Conservation (phyloP, 2,329 filamentous ascomycete species). For the Madurella fahalii region DNA sequence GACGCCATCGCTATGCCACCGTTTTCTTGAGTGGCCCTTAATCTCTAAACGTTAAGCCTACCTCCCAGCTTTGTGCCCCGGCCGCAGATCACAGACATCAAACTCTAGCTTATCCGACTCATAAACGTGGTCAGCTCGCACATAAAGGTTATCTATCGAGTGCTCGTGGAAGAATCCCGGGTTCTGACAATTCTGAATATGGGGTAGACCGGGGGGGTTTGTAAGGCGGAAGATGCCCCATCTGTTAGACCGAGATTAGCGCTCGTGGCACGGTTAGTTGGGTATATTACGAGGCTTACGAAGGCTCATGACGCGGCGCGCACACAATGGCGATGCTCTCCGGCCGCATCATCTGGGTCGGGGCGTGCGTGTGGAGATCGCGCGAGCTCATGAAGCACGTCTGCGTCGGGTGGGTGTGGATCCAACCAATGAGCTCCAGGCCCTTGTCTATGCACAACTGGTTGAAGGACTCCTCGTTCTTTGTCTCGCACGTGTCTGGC, state of each 20-base stretch:
- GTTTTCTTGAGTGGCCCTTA: not conserved
- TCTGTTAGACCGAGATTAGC: conserved; percentile 39
- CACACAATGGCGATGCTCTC: conserved; percentile 98
- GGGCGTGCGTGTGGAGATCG: conserved; percentile 88
- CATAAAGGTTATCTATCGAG: conserved; percentile 66
- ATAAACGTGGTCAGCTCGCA: conserved; percentile 71
- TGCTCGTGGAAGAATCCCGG: conserved; percentile 81
- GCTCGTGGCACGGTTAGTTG: not conserved
- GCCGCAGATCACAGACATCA: conserved; percentile 51
- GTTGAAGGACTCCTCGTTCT: conserved; percentile 79
- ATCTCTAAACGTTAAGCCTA: not conserved
- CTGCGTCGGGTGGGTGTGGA: conserved; percentile 94
- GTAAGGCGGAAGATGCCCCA: conserved; percentile 92
- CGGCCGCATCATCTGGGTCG: conserved; percentile 93
- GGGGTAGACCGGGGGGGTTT: conserved; percentile 81
- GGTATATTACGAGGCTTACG: conserved; percentile 45
- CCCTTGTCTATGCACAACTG: conserved; percentile 85
- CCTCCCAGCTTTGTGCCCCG: not conserved
- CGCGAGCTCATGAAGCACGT: conserved; percentile 97
- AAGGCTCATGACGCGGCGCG: conserved; percentile 73
- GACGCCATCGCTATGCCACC: conserved; percentile 13
- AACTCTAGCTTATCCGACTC: conserved; percentile 63
- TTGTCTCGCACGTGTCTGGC: conserved; percentile 89
- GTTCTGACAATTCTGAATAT: conserved; percentile 76
- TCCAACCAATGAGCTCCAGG: conserved; percentile 88